Base-by-base conservation (phyloP, 805 yeast species). In the Metschnikowia sp. region DNA sequence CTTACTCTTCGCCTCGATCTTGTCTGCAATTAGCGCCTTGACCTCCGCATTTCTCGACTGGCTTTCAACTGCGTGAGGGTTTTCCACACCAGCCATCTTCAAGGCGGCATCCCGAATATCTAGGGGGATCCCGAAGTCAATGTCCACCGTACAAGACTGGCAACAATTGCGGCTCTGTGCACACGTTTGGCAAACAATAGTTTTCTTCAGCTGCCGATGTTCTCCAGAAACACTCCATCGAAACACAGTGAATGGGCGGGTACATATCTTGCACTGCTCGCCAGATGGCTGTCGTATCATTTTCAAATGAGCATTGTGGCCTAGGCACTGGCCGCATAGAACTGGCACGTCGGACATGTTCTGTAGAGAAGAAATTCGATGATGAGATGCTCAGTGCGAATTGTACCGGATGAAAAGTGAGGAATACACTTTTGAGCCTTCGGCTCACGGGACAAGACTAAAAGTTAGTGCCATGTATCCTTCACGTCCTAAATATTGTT, bases 111-210 rank as follows among this genome's bases (percentile, higher is more conserved):
- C 97, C 53, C 97, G 72, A 7, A 89, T 68, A 10, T 83, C 80
- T 13, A 89, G 62, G 0, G 96, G 88, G n/a, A 94, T 79, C 3
- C 90, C 88, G 68, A 82, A 87, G 29, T 84, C 79, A 36, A 91
- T 68, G 67, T 92, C 98, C 32, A 86, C 64, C 80, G 89, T 78
- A 64, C 99, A 92, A 22, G 82, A 70, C 63, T 94, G 98, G 61
- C 99, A 92, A 57, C 95, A 85, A 66, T 88, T 85, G 49, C 84
- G 77, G 38, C 84, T 81, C 36, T 83, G 71, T 0, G 97, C 82
- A 69, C 99, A 92, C 0, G 91, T 81, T 32, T 69, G 61, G 66
- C 99, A 92, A 15, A 92, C 79, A 1, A 81, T 64, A 2, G 96
- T 89, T 55, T 78, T 81, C 48, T 77, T 75, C 51, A 80, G 68